phyloP scores from a whole-genome alignment of 345 rosid genomes.

The Lagerstroemia speciosa region DNA sequence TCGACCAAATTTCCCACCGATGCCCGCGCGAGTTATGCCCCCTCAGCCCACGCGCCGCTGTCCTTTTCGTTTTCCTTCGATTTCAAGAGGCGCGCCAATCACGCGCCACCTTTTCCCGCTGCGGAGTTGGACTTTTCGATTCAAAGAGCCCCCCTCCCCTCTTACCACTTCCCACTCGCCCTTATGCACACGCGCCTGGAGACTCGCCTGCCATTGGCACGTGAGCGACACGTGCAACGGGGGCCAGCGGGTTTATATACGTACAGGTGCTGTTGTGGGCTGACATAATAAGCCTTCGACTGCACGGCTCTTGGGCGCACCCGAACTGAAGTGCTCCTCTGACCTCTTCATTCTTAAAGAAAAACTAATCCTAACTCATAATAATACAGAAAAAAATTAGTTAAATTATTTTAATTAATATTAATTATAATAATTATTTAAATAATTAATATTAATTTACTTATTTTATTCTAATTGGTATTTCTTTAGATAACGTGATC shows the following conservation, averaged over 20 bases:
- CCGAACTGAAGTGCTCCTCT: constrained; percentile 23
- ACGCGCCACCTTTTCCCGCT: constrained; percentile 4
- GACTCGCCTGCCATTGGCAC: background rate
- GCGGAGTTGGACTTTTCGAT: background rate
- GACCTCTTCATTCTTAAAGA: too few relatives aligned
- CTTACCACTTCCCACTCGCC: background rate
- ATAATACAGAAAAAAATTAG: too few relatives aligned
- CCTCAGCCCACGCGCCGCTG: background rate
- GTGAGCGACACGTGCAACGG: background rate
- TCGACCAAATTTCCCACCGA: too few relatives aligned
- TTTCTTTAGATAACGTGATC: too few relatives aligned
- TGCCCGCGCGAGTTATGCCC: too few relatives aligned
- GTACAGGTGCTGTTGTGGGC: background rate
- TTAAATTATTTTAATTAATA: too few relatives aligned
- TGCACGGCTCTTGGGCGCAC: background rate
- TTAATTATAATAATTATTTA: too few relatives aligned
- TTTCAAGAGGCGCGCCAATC: background rate
- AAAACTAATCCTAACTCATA: too few relatives aligned
- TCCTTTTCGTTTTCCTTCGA: background rate
- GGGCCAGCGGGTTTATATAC: too few relatives aligned
- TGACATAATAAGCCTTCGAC: background rate
- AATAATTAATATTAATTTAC: too few relatives aligned
- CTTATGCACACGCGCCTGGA: background rate
- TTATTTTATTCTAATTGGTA: too few relatives aligned
- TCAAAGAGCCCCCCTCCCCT: background rate